Percentiles rank a stretch among this genome's conserved stretches.
These are phyloP conservation scores for Fonsecaea pedrosoi DNA, from an alignment of 2,329 filamentous ascomycete genomes.

Conservation along the genomic window DNA sequence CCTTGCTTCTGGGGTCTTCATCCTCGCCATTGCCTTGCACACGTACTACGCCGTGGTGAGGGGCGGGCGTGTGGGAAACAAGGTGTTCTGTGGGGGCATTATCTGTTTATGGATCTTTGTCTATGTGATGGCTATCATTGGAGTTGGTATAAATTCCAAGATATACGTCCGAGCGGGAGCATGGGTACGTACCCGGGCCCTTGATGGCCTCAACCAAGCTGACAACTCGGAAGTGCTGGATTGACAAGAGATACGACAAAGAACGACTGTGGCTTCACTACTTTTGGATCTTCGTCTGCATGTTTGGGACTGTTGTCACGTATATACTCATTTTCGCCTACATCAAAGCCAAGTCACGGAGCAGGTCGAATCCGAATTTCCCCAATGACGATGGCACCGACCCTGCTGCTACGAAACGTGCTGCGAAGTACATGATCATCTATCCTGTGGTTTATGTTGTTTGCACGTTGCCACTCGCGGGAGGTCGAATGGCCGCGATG, in stretches of 20 bases:
- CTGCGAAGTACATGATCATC: constrained; percentile 56
- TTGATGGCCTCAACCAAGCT: neutral
- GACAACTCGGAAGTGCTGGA: constrained; percentile 56
- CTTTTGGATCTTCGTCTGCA: constrained; percentile 61
- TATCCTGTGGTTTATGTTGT: constrained; percentile 63
- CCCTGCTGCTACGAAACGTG: constrained; percentile 49
- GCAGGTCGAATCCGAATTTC: constrained; percentile 26
- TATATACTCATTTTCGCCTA: constrained; percentile 51
- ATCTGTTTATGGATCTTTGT: constrained; percentile 56
- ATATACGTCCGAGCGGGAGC: constrained; percentile 59
- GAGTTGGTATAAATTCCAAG: constrained; percentile 51
- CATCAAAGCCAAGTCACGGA: constrained; percentile 21
- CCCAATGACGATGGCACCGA: constrained; percentile 47
- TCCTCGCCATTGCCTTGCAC: constrained; percentile 62
- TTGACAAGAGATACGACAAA: constrained; percentile 51
- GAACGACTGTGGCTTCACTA: constrained; percentile 61
- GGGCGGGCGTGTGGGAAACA: constrained; percentile 55
- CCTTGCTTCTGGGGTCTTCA: constrained; percentile 60
- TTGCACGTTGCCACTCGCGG: constrained; percentile 68
- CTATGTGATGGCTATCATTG: constrained; percentile 55
- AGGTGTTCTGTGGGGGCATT: constrained; percentile 53
- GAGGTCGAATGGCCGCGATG: constrained; percentile 52
- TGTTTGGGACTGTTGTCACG: constrained; percentile 59
- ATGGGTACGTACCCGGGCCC: constrained; percentile 52
- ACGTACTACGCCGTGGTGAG: constrained; percentile 59